Evolutionary conservation across 169 alveolate species (phyloP).

Genomic region (Plasmodium billcollinsi): DNA sequence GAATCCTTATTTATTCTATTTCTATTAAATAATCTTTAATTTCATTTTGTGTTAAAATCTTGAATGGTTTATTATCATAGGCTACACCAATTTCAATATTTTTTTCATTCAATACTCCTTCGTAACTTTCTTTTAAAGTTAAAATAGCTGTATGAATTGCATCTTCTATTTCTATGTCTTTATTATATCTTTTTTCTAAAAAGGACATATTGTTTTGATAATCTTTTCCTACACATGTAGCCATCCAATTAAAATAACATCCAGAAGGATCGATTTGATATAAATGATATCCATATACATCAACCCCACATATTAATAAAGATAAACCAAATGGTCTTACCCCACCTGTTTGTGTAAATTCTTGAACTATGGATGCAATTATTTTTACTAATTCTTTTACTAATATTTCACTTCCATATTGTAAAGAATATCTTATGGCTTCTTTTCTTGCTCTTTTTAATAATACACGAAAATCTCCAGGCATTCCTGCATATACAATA

Average conservation of each 20-base stretch:
- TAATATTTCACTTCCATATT: constrained; percentile 96
- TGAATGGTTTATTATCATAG: constrained; percentile 91
- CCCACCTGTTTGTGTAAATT: constrained; percentile 99
- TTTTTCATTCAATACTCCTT: constrained; percentile 97
- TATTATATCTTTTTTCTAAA: constrained; percentile 97
- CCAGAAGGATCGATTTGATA: constrained; percentile 99
- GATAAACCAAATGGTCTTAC: constrained; percentile 99
- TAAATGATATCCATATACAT: constrained; percentile 92
- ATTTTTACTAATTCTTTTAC: constrained; percentile 95
- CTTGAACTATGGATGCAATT: constrained; percentile 97
- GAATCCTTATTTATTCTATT: constrained; percentile 84
- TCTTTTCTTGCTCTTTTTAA: constrained; percentile 90
- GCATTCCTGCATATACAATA: constrained; percentile 97
- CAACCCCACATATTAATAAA: constrained; percentile 89
- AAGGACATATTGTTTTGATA: constrained; percentile 96
- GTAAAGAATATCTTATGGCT: constrained; percentile 92
- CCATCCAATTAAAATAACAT: constrained; percentile 98
- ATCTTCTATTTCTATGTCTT: constrained; percentile 96
- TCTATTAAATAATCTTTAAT: constrained; percentile 94
- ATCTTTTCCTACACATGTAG: constrained; percentile 99
- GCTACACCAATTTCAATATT: constrained; percentile 98
- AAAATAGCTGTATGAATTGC: constrained; percentile 96
- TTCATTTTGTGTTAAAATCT: constrained; percentile 90
- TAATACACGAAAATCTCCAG: constrained; percentile 98
- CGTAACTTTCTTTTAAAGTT: constrained; percentile 95